Conservation (phyloP, 805 yeast genomes). For the Cyberlindnera euphorbiiphila region DNA sequence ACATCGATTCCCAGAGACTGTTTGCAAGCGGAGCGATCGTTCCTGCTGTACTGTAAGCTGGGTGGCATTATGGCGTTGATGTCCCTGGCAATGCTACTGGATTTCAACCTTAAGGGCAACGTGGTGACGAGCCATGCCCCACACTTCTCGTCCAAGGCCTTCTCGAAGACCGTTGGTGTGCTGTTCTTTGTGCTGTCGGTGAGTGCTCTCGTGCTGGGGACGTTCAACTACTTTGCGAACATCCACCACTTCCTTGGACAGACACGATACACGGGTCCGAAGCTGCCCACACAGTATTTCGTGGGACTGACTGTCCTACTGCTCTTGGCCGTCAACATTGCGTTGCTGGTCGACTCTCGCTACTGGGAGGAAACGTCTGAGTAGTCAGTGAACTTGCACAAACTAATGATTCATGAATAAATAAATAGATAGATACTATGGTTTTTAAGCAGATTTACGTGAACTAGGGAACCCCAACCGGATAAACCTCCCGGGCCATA, state of each 20-base stretch:
- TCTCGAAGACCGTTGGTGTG: constrained; percentile 15
- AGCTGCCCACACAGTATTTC: constrained; percentile 13
- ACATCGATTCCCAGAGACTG: constrained; percentile 28
- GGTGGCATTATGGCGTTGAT: constrained; percentile 18
- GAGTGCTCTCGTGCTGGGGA: constrained; percentile 15
- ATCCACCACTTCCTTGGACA: constrained; percentile 18
- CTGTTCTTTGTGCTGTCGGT: constrained; percentile 16
- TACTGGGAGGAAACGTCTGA: constrained; percentile 11
- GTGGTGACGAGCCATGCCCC: constrained; percentile 4
- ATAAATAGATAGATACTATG: too few species aligned
- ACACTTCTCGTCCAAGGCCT: constrained; percentile 5
- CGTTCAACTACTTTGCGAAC: constrained; percentile 22
- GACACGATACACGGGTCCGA: constrained; percentile 12
- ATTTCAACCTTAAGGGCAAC: constrained; percentile 14
- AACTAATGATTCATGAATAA: too few species aligned
- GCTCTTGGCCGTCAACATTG: constrained; percentile 17
- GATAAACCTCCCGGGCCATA: too few species aligned
- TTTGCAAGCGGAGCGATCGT: constrained; percentile 27
- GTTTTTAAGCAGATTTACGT: too few species aligned
- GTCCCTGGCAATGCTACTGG: constrained; percentile 21
- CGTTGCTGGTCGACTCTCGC: constrained; percentile 16
- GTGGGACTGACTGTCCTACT: constrained; percentile 8
- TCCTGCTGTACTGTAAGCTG: constrained; percentile 24
- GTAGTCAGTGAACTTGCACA: too few species aligned
- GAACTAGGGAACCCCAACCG: too few species aligned